Percentiles rank a stretch among this genome's conserved stretches.
These are phyloP conservation scores for Collariella sp. DNA, from an alignment of 495 filamentous ascomycete species.

Conservation along the genomic window DNA sequence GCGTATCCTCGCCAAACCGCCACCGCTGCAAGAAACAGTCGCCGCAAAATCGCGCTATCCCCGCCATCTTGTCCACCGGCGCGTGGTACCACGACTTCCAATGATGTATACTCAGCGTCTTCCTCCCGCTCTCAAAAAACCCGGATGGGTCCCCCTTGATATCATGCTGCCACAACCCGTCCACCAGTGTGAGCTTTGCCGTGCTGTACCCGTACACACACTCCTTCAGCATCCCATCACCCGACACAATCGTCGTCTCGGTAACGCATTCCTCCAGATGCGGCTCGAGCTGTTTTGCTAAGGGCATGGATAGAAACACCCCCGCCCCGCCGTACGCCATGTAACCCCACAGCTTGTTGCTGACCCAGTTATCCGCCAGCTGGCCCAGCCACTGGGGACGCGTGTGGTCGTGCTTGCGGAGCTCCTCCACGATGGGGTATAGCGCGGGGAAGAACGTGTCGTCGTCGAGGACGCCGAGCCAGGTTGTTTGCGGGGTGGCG, in stretches of 20 bases:
- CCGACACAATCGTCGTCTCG: conserved; percentile 42
- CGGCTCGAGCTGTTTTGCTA: conserved; percentile 46
- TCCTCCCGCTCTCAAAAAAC: conserved; percentile 53
- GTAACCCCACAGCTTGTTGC: conserved; percentile 51
- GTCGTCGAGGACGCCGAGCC: conserved; percentile 61
- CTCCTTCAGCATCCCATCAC: conserved; percentile 54
- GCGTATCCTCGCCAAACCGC: conserved; percentile 49
- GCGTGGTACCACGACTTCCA: conserved; percentile 45
- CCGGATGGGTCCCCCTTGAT: conserved; percentile 51
- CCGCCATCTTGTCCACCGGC: conserved; percentile 38
- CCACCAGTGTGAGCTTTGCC: conserved; percentile 48
- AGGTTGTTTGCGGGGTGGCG: conserved; percentile 48
- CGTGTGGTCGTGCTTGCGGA: conserved; percentile 39
- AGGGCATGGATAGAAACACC: conserved; percentile 53
- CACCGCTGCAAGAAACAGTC: conserved; percentile 56
- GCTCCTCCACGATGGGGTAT: conserved; percentile 43
- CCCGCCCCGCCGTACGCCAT: conserved; percentile 65
- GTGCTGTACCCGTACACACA: conserved; percentile 52
- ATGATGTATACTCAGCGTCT: conserved; percentile 54
- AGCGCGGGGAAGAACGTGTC: conserved; percentile 67
- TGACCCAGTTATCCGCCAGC: conserved; percentile 53
- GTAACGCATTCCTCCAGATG: conserved; percentile 47
- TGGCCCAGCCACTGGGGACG: conserved; percentile 53
- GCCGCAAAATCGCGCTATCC: conserved; percentile 47
- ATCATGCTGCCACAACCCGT: conserved; percentile 56